Base-by-base conservation (phyloP, 352 stramenopile species). In the Globisporangium nodosum region DNA sequence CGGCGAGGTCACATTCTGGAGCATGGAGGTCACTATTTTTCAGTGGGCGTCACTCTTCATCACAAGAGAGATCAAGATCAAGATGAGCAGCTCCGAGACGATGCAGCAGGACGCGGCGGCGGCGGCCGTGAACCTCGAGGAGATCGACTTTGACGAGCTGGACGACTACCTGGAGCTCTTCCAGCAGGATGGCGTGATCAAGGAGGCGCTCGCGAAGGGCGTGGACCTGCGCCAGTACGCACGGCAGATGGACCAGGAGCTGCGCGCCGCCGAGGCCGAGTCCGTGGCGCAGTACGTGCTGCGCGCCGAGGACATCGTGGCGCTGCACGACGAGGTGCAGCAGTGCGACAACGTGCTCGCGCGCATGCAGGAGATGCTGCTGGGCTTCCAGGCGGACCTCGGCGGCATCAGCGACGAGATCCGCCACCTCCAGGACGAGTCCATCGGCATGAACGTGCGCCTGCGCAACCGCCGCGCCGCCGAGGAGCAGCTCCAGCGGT, bases 321-420 rank as follows among this genome's bases (percentile, higher is more conserved):
- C 88, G 56, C 69, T 98, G 49, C 90, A 97, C 60, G 79, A 94
- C 52, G 86, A 99, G 64, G 92, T 99, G 48, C 88, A 98, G 63
- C 84, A 91, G 52, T 99, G 96, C 73, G 97, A 99, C 76, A 89
- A 93, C 65, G 94, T 99, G 58, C 81, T 99, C 47, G 91, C 88
- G 20, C 87, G 90, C 48, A 96, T 99, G 86, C 96, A 99, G 68
- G 96, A 98, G 78, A 97, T 99, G 90, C 70, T 99, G 42, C 71
- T 98, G 24, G 96, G 96, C 8, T 99, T 99, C 74, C 96, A 99
- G 77, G 95, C 96, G 3, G 96, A 99, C 74, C 73, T 99, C 7
- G 96, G 96, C 27, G 95, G 95, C 46, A 97, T 99, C 63, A 98
- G 88, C 64, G 92, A 97, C 52, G 97, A 99, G 71, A 99, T 99